Evolutionary conservation across 371 early-diverging fungal genomes (phyloP), one percentile per base, ranked within the genome.

Genomic region (Coemansia sp.): DNA sequence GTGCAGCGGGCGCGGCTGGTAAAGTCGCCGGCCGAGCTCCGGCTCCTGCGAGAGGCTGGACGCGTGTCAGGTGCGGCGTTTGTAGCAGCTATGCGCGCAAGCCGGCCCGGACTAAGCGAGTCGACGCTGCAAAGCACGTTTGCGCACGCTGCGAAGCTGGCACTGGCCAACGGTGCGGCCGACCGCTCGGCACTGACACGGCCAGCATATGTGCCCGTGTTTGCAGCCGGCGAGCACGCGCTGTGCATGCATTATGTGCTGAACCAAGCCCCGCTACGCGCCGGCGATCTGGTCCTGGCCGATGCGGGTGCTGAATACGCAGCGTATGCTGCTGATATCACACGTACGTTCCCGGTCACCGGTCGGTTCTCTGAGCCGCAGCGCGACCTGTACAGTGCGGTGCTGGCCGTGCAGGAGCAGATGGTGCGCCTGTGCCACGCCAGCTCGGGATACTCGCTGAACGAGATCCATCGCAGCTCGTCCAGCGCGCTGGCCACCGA

Each of bases 121-220:
- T 84, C 88, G 38, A 86, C 89, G 49, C 67, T 98, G 39, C 86
- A 88, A 68, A 86, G 90, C 6, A 84, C 84, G 40, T 83, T 94
- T 57, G 94, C 94, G 55, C 90, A 85, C 69, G 85, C 90, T 38
- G 84, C 84, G 45, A 81, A 88, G 53, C 79, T 82, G 80, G 57
- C 68, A 10, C 63, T 72, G 43, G 59, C 42, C 30, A 54, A 41
- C 7, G 11, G 39, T 6, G 31, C 33, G 12, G 41, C 49, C 2
- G 69, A 77, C 42, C 65, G 59, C 12, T 67, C 77, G 3, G 53
- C 69, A 7, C 61, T 78, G 16, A 55, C 60, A 42, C 86, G 86
- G n/a, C 78, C 93, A 36, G 93, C 94, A 5, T 98, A 97, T 79
- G 94, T 98, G 6, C 99, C 99, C 2, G 99, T 98, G 0, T 93